Percentiles rank a stretch among this genome's conserved stretches.
These are phyloP conservation scores for Chionographis japonica DNA, from an alignment of 106 monocot species.

Conservation along the genomic window DNA sequence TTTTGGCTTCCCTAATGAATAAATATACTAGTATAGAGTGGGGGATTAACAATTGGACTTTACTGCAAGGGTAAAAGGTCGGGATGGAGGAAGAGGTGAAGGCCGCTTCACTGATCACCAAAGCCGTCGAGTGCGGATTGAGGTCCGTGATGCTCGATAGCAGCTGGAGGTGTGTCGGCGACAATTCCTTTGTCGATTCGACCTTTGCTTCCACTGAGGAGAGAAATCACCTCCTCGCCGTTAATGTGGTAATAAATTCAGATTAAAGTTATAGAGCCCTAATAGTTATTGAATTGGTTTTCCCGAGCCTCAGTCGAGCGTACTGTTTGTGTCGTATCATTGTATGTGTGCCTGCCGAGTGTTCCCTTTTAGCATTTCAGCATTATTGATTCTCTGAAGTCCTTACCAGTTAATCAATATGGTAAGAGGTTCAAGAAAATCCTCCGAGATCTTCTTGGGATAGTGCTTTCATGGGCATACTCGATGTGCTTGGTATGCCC, in stretches of 20 bases:
- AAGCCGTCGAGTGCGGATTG: conserved; percentile 48
- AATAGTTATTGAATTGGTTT: background rate
- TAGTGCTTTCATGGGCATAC: too few relatives aligned
- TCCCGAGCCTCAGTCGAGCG: background rate
- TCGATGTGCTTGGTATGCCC: too few relatives aligned
- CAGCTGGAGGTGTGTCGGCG: conserved; percentile 52
- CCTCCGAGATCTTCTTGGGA: too few relatives aligned
- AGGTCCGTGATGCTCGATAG: conserved; percentile 46
- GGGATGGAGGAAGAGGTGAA: conserved; percentile 45
- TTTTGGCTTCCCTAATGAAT: background rate
- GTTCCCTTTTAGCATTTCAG: too few relatives aligned
- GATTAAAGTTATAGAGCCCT: background rate
- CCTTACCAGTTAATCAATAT: too few relatives aligned
- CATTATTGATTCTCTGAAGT: too few relatives aligned
- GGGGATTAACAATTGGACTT: background rate
- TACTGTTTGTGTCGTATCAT: background rate
- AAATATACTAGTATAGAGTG: too few relatives aligned
- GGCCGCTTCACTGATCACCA: conserved; percentile 30
- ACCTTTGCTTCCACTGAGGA: conserved; percentile 39
- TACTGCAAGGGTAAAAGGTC: conserved; percentile 22
- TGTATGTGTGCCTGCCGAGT: too few relatives aligned
- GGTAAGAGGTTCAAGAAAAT: too few relatives aligned
- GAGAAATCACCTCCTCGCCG: conserved; percentile 29
- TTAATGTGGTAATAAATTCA: conserved; percentile 50
- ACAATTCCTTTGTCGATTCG: conserved; percentile 42